A percentile compares a stretch with the other conserved stretches of the same genome.
These are phyloP conservation scores for Ophiostoma australiae DNA, from an alignment of 2,329 filamentous ascomycete genomes.

Conservation along the genomic window DNA sequence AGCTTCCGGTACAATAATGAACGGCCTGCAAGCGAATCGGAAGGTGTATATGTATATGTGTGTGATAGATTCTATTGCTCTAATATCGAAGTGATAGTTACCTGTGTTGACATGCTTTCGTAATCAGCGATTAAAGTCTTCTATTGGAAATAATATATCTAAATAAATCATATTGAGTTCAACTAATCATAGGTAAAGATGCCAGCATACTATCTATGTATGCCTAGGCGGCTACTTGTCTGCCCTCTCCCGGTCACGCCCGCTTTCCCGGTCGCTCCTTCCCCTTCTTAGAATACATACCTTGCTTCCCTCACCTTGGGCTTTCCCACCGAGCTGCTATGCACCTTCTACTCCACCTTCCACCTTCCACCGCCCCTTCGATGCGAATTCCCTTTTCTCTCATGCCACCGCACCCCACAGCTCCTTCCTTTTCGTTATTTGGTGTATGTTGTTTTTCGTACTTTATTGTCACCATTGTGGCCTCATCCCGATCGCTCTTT, in stretches of 20 bases:
- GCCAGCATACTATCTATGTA: too few relatives aligned
- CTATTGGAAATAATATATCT: background rate
- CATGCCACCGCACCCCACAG: background rate
- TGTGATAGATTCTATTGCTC: background rate
- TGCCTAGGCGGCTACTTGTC: background rate
- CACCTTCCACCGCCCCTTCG: slow-evolving; percentile 24
- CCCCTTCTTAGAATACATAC: background rate
- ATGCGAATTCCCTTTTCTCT: slow-evolving; percentile 20
- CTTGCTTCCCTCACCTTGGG: background rate
- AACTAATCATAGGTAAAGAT: background rate
- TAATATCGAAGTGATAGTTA: too few relatives aligned
- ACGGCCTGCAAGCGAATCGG: background rate
- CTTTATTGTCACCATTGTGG: too few relatives aligned
- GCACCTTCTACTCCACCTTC: slow-evolving; percentile 14
- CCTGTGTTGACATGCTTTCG: too few relatives aligned
- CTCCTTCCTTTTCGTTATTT: background rate
- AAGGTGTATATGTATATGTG: background rate
- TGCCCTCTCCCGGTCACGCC: slow-evolving; percentile 17
- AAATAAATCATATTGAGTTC: background rate
- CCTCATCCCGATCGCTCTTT: too few relatives aligned
- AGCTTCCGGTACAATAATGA: background rate
- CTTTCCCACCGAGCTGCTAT: background rate
- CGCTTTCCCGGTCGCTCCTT: slow-evolving; percentile 18
- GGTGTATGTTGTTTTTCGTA: background rate
- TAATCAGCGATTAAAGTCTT: too few relatives aligned